Percentiles rank a stretch among this genome's conserved stretches.
These are phyloP conservation scores for Micractinium conductrix DNA, from an alignment of 139 green algal genomes.

Conservation along the genomic window DNA sequence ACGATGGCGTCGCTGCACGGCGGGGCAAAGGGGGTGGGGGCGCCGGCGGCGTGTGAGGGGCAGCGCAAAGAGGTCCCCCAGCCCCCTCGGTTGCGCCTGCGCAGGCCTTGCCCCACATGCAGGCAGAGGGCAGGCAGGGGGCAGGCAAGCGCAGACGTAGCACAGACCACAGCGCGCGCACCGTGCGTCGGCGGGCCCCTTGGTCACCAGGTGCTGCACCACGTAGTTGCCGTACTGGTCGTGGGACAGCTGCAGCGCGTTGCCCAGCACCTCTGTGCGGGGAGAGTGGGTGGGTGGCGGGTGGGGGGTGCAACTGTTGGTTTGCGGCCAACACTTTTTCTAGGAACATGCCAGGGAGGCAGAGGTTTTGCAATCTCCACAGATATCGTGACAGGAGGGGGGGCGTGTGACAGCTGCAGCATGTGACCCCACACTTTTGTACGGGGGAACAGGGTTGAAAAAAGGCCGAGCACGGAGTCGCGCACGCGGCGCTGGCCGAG, in stretches of 20 bases:
- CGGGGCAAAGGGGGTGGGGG: background rate
- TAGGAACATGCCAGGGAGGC: background rate
- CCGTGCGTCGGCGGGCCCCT: constrained; percentile 44
- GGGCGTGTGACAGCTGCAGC: no score
- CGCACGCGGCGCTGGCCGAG: no score
- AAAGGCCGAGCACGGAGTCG: background rate
- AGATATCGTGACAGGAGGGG: no score
- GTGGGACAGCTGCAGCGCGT: constrained; percentile 65
- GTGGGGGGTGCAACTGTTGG: background rate
- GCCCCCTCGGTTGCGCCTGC: no score
- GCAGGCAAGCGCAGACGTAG: background rate
- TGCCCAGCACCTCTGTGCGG: constrained; percentile 39
- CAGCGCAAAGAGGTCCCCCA: no score
- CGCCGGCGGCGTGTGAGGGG: no score
- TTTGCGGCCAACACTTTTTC: no score
- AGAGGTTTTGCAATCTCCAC: no score
- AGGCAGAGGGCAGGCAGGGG: background rate
- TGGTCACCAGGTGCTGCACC: constrained; percentile 77
- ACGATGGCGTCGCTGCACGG: constrained; percentile 20
- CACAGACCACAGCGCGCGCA: background rate
- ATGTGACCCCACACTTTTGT: no score
- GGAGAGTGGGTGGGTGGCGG: background rate
- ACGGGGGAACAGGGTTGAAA: no score
- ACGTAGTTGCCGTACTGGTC: constrained; percentile 96
- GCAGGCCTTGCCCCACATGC: background rate